Percentiles rank a stretch among this genome's conserved stretches.
Evolutionary conservation across 2,329 filamentous ascomycete species (phyloP).

Genomic region (Fusarium mangiferae): DNA sequence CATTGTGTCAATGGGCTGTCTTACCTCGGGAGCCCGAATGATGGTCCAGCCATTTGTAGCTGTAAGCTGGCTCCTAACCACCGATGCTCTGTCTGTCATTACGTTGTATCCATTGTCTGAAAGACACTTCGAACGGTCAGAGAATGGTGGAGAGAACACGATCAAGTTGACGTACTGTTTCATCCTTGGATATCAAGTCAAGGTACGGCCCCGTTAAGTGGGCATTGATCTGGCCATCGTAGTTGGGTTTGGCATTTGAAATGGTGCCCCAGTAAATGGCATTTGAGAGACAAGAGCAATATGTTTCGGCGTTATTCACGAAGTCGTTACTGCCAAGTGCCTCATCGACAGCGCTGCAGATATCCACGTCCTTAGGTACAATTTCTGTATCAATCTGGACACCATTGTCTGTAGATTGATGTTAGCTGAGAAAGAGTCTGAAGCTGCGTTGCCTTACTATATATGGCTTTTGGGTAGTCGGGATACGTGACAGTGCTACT

Average conservation of each 20-base stretch:
- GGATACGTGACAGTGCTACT: not conserved
- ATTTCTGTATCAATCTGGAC: not conserved
- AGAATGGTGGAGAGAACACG: rapidly evolving
- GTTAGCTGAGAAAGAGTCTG: rapidly evolving
- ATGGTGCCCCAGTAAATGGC: not conserved
- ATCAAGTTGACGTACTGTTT: not conserved
- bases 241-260: not conserved
- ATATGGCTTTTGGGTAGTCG: not conserved
- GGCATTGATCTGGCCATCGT: not conserved
- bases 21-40: not conserved
- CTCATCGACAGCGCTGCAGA: not conserved
- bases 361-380: not conserved
- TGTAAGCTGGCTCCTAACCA: not conserved
- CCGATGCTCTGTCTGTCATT: not conserved
- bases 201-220: not conserved
- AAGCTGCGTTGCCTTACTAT: not conserved
- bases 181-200: not conserved
- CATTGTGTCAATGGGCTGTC: no score
- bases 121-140: not conserved
- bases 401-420: not conserved
- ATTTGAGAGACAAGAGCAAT: constrained; percentile 3
- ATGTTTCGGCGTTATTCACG: not conserved
- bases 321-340: constrained; percentile 1
- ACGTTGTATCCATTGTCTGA: not conserved
- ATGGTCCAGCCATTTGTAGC: not conserved